These are phyloP conservation scores for Rhizophora apiculata DNA, from an alignment of 345 rosid species.

Conservation along the genomic window DNA sequence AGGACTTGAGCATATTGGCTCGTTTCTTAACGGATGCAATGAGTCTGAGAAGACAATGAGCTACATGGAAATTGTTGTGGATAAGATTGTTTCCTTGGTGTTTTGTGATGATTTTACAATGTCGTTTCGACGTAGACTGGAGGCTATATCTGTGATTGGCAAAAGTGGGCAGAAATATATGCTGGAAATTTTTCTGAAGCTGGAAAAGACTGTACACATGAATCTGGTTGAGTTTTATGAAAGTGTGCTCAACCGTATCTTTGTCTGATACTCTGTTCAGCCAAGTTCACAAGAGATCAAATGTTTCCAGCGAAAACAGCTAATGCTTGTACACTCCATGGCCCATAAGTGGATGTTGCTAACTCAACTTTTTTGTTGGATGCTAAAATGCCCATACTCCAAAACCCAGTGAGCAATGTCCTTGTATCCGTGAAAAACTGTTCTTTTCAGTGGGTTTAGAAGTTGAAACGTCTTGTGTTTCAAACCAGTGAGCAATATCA, in stretches of 20 bases:
- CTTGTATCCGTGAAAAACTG: too few species aligned
- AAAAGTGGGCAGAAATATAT: conserved; percentile 25
- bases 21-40: conserved; percentile 39
- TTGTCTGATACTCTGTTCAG: conserved; percentile 2
- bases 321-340: conserved; percentile 7
- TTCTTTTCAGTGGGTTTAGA: too few species aligned
- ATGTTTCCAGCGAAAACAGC: conserved; percentile 13
- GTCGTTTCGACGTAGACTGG: conserved; percentile 53
- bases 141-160: conserved; percentile 61
- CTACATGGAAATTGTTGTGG: conserved; percentile 53
- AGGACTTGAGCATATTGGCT: conserved; percentile 69
- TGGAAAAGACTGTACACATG: conserved; percentile 58
- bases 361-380: too few species aligned
- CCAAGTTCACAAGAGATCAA: conserved; percentile 7
- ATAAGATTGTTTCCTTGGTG: conserved; percentile 45
- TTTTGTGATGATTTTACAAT: conserved; percentile 43
- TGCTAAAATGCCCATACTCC: neutral
- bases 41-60: conserved; percentile 53
- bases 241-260: conserved; percentile 31
- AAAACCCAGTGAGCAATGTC: neutral
- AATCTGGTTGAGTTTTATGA: conserved; percentile 60
- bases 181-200: conserved; percentile 53
- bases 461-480: neutral
- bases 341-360: neutral
- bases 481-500: too few species aligned